Evolutionary conservation across 208 protist genomes (phyloP), one percentile per base, ranked within the genome.

Genomic region (Leishmania braziliensis): DNA sequence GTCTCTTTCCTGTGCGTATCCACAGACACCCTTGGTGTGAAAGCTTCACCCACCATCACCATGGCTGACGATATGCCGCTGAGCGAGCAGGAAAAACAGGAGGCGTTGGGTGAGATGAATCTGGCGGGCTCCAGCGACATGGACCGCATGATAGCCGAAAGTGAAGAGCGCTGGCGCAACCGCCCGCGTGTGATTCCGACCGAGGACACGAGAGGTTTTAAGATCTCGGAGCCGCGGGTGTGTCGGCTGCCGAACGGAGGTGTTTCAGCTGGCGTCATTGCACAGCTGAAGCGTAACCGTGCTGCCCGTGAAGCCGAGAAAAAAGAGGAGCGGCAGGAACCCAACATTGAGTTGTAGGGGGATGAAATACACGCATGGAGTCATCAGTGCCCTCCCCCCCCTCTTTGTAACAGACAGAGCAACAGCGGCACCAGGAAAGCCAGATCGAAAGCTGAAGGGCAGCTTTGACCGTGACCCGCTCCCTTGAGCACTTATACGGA

Each of bases 231-330:
- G 48, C 60, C 23, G 53, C 66, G 12, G 3, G 62, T 80, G 58
- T 85, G 82, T 33, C 60, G 71, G 6, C 51, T 85, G 51, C 82
- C 82, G 48, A 76, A 80, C 74, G 74, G 65, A 50, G 80, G 80
- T n/a, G 80, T 79, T 51, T 74, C 80, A 16, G n/a, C 48, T 1
- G 20, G 20, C 51, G 76, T 72, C 16, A 20, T 10, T 9, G 62
- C n/a, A 53, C 75, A 85, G 51, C 46, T 78, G 69, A 33, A 85
- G 60, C 82, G n/a, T 33, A 85, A 70, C 71, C 72, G 74, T n/a
- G 51, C 48, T 3, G 65, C 53, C 6, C 80, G 73, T 9, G 80
- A 83, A 36, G 80, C 75, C 9, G 50, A 84, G 58, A 43, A 53
- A 51, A 39, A 18, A 18, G 50, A 51, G 48, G 74, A 84, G 39